These are phyloP conservation scores for Aspergillus pseudoviridinutans DNA, from an alignment of 2,329 filamentous ascomycete genomes.

Conservation along the genomic window DNA sequence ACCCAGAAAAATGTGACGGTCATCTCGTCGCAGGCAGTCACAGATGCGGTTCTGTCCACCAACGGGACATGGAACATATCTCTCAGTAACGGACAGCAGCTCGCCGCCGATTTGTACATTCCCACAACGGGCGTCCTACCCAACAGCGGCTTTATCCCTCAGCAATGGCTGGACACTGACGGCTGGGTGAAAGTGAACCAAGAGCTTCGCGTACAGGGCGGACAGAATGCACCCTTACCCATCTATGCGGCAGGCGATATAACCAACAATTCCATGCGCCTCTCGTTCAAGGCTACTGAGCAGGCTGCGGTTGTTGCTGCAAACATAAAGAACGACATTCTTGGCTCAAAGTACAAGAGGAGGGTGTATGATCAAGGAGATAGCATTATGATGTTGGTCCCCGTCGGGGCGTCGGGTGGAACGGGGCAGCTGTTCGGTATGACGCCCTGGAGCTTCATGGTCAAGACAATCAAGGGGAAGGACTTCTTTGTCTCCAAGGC, in stretches of 20 bases:
- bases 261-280: slow-evolving; percentile 23
- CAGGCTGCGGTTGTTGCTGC: slow-evolving; percentile 22
- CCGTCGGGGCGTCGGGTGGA: slow-evolving; percentile 23
- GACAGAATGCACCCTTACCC: slow-evolving; percentile 1
- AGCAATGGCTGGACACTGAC: slow-evolving; percentile 41
- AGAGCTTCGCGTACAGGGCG: slow-evolving; percentile 22
- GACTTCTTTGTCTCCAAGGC: slow-evolving; percentile 37
- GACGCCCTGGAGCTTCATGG: slow-evolving; percentile 37
- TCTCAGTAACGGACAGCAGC: slow-evolving; percentile 44
- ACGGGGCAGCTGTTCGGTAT: slow-evolving; percentile 34
- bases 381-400: slow-evolving; percentile 26
- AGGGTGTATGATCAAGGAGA: slow-evolving; percentile 21
- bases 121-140: slow-evolving; percentile 50
- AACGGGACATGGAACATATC: slow-evolving; percentile 39
- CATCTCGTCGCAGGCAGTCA: slow-evolving; percentile 29
- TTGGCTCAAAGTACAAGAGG: slow-evolving; percentile 8
- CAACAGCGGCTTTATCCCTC: slow-evolving; percentile 51
- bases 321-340: slow-evolving; percentile 27
- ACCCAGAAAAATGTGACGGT: slow-evolving; percentile 46
- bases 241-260: slow-evolving; percentile 33
- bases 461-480: slow-evolving; percentile 42
- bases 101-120: slow-evolving; percentile 52
- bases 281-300: slow-evolving; percentile 23
- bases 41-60: slow-evolving; percentile 22
- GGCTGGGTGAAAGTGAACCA: slow-evolving; percentile 49